Percentiles rank a stretch among this genome's conserved stretches.
Evolutionary conservation across 441 rosid genomes (phyloP).

Genomic region (Syzygium syzygioides): DNA sequence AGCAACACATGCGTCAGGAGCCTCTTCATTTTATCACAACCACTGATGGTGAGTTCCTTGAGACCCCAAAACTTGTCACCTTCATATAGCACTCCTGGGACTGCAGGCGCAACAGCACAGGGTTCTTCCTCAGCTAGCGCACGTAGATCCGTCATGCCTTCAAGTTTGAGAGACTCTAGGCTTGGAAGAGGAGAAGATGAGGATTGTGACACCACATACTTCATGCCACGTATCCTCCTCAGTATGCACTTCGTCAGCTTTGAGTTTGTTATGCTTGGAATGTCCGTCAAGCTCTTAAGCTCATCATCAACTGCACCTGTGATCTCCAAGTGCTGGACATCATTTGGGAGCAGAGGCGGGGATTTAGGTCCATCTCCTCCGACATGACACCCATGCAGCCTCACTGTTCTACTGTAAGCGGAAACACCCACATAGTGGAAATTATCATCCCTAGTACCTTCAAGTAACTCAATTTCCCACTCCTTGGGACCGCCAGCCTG

Average conservation of each 20-base stretch:
- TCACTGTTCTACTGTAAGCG: neutral
- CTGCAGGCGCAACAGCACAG: neutral
- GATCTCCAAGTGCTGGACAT: neutral
- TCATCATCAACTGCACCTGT: too few species aligned
- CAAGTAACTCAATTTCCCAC: neutral
- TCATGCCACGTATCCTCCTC: neutral
- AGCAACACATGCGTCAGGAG: slow-evolving; percentile 3
- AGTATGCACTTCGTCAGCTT: neutral
- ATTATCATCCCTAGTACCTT: fast-evolving
- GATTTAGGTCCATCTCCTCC: neutral
- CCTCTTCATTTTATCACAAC: slow-evolving; percentile 7
- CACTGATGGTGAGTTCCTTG: fast-evolving
- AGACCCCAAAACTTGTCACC: slow-evolving; percentile 10
- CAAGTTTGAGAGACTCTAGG: neutral
- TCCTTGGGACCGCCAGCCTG: neutral
- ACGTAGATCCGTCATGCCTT: neutral
- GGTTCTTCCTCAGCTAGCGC: neutral
- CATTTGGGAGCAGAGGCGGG: neutral
- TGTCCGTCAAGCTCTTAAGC: neutral
- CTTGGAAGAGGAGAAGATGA: neutral
- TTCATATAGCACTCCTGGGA: neutral
- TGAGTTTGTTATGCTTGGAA: neutral
- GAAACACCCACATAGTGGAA: fast-evolving
- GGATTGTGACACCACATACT: neutral
- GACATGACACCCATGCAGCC: neutral